Evolutionary conservation across 2,329 filamentous ascomycete genomes (phyloP).

Genomic region (Sphaceloma murrayae): DNA sequence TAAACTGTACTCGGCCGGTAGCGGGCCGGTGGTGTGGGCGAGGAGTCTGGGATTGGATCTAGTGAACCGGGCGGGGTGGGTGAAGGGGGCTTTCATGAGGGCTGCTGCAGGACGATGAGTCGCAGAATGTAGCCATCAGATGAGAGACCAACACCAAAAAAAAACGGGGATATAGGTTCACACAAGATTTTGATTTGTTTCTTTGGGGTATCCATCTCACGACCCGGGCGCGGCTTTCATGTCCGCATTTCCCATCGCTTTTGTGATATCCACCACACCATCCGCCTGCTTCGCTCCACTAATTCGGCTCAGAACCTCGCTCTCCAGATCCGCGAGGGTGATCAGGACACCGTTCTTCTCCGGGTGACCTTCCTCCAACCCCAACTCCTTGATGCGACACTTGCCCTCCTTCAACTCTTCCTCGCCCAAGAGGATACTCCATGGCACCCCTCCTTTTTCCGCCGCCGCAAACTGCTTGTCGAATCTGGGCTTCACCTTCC

Average conservation of each 20-base stretch:
- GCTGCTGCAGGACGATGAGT: constrained; percentile 38
- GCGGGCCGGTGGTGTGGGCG: constrained; percentile 68
- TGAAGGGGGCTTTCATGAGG: constrained; percentile 84
- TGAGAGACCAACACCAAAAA: too few relatives aligned
- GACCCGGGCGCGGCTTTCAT: constrained; percentile 9
- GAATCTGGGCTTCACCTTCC: constrained; percentile 85
- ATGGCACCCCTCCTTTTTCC: constrained; percentile 67
- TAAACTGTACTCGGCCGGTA: constrained; percentile 76
- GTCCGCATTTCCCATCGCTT: constrained; percentile 4
- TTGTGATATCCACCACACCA: constrained; percentile 17
- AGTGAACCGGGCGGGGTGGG: constrained; percentile 61
- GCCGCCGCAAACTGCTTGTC: constrained; percentile 86
- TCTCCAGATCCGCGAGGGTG: constrained; percentile 51
- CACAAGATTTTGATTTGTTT: too few relatives aligned
- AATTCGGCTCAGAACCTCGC: constrained; percentile 51
- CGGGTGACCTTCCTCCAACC: constrained; percentile 69
- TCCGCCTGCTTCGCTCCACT: constrained; percentile 29
- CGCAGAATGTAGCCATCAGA: too few relatives aligned
- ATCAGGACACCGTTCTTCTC: constrained; percentile 83
- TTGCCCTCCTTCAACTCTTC: constrained; percentile 77
- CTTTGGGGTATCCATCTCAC: constrained; percentile 5
- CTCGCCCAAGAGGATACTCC: constrained; percentile 82
- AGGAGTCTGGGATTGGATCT: constrained; percentile 66
- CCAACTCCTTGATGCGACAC: constrained; percentile 79
- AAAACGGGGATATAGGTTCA: too few relatives aligned